Evolutionary conservation across 1,284 basidiomycete species (phyloP).

Genomic region (Microbotryum scabiosae): DNA sequence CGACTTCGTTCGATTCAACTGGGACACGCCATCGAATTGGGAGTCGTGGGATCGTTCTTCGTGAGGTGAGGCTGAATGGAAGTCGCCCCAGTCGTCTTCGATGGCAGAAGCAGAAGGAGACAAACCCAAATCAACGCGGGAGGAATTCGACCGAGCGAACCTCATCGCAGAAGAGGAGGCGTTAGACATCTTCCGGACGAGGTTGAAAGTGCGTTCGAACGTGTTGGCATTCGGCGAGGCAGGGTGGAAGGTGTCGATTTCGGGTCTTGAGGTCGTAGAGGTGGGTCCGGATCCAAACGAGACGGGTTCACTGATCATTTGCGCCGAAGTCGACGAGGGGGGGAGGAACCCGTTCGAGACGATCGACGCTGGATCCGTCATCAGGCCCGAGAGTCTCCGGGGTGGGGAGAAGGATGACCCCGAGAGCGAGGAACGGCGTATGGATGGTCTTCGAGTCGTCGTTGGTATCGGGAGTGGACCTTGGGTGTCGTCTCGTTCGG

Average conservation of each 20-base stretch:
- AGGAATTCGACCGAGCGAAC: background rate
- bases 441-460: background rate
- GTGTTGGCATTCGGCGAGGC: background rate
- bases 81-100: conserved; percentile 8
- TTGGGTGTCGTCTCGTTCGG: background rate
- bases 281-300: background rate
- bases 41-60: background rate
- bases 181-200: too few relatives aligned
- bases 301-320: too few relatives aligned
- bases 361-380: conserved; percentile 4
- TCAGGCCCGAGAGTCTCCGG: conserved; percentile 21
- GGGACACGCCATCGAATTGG: background rate
- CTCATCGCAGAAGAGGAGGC: background rate
- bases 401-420: conserved; percentile 20
- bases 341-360: background rate
- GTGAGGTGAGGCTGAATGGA: conserved; percentile 4
- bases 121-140: background rate
- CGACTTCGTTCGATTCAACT: background rate
- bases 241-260: conserved; percentile 18
- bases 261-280: conserved; percentile 3
- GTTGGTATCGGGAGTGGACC: background rate
- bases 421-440: too few relatives aligned
- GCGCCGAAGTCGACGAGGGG: background rate
- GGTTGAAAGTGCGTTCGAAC: background rate
- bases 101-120: too few relatives aligned